Conservation (phyloP, 2,329 filamentous ascomycete species). For the Aspergillus fijiensis region DNA sequence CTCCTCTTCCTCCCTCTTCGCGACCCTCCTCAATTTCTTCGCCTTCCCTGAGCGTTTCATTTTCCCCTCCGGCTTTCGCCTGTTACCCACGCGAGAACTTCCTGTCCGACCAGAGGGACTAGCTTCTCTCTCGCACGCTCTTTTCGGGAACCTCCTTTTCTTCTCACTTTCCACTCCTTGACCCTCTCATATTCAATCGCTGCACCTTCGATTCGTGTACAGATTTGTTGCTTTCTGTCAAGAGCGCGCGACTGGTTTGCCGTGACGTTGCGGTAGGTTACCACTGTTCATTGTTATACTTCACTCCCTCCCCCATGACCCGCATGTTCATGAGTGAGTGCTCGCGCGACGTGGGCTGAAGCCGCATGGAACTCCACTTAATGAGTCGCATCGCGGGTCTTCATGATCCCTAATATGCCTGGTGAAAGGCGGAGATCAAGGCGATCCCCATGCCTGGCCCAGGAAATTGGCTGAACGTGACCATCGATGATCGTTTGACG, state of each 20-base stretch:
- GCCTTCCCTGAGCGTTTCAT: conserved; percentile 21
- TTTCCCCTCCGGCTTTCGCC: conserved; percentile 23
- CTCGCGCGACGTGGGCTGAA: neutral
- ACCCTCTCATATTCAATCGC: conserved; percentile 11
- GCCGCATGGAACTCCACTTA: neutral
- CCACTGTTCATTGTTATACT: neutral
- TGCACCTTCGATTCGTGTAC: conserved; percentile 25
- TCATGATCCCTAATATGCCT: neutral
- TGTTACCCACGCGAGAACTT: conserved; percentile 32
- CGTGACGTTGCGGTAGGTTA: conserved; percentile 31
- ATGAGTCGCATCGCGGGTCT: neutral
- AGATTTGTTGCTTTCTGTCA: conserved; percentile 17
- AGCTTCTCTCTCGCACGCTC: conserved; percentile 42
- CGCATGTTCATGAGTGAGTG: neutral
- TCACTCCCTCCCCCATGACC: neutral
- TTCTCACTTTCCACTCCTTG: conserved; percentile 25
- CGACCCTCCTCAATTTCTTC: conserved; percentile 23
- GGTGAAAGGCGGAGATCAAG: neutral
- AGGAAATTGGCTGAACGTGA: neutral
- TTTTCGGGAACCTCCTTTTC: conserved; percentile 36
- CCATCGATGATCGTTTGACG: neutral
- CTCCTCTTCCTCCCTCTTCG: conserved; percentile 27
- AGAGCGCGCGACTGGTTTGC: conserved; percentile 30
- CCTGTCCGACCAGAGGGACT: conserved; percentile 43
- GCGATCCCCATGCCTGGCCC: neutral